A percentile compares a stretch with the other conserved stretches of the same genome.
These are phyloP conservation scores for Trichophyton verrucosum DNA, from an alignment of 2,329 filamentous ascomycete genomes.

Conservation along the genomic window DNA sequence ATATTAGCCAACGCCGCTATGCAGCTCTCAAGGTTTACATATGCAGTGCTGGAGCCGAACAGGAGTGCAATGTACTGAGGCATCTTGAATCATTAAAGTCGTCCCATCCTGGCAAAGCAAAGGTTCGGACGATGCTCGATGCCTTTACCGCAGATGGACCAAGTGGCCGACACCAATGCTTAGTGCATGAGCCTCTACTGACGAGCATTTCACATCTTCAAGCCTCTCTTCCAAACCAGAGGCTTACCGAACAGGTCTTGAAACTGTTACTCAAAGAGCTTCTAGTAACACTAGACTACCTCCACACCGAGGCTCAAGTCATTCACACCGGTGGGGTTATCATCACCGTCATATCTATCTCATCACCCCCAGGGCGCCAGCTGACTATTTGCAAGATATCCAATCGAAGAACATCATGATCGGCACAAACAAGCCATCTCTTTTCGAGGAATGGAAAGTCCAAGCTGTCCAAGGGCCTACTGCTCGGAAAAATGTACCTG, in stretches of 20 bases:
- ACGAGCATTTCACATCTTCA: constrained; percentile 6
- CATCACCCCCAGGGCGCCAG: not conserved
- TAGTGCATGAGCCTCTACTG: constrained; percentile 8
- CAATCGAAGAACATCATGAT: constrained; percentile 25
- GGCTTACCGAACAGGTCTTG: constrained; percentile 2
- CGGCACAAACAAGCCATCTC: constrained; percentile 14
- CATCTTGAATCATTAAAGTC: constrained; percentile 3
- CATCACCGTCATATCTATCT: not conserved
- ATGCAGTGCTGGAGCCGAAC: not conserved
- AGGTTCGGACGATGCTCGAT: constrained; percentile 8
- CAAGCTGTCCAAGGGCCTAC: constrained; percentile 15
- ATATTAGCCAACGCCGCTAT: not conserved
- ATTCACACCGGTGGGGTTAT: constrained; percentile 9
- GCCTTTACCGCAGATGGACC: constrained; percentile 5
- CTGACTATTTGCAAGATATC: constrained; percentile 5
- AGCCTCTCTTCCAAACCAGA: not conserved
- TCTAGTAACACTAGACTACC: constrained; percentile 5
- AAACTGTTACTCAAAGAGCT: constrained; percentile 7
- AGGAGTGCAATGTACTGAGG: constrained; percentile 2
- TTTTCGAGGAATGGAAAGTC: constrained; percentile 16
- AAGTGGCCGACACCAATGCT: constrained; percentile 6
- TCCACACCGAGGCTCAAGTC: constrained; percentile 9
- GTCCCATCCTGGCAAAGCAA: constrained; percentile 4
- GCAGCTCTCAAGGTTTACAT: constrained; percentile 8
- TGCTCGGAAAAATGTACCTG: constrained; percentile 15